Conservation (phyloP, 306 rosid species). For the Medicago arabica region DNA sequence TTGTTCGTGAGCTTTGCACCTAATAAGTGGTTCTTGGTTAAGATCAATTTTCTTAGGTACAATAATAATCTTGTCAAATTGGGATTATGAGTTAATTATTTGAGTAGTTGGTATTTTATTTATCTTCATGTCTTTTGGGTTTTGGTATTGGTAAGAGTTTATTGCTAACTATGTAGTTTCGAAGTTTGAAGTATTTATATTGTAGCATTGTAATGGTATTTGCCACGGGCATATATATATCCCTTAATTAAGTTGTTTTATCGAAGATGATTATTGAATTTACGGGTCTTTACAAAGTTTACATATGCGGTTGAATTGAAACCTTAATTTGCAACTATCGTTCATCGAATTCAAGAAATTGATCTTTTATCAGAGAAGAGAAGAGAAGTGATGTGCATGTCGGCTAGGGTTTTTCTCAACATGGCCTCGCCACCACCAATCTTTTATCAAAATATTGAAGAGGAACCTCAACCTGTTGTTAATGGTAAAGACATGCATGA, state of each 20-base stretch:
- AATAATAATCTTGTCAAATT: conserved; percentile 35
- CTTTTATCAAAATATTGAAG: too few species aligned
- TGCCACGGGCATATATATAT: conserved; percentile 36
- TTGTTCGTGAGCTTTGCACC: conserved; percentile 84
- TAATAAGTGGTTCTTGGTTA: conserved; percentile 14
- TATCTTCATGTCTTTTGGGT: conserved; percentile 28
- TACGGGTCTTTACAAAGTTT: neutral
- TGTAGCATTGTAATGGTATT: conserved; percentile 33
- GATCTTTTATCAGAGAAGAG: too few species aligned
- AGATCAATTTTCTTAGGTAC: conserved; percentile 23
- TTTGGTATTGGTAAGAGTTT: conserved; percentile 39
- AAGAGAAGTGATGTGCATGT: too few species aligned
- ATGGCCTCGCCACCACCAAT: too few species aligned
- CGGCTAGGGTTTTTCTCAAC: too few species aligned
- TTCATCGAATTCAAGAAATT: too few species aligned
- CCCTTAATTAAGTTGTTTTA: conserved; percentile 3
- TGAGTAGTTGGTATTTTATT: conserved; percentile 12
- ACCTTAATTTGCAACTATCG: too few species aligned
- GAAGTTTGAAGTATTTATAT: conserved; percentile 19
- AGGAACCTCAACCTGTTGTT: too few species aligned
- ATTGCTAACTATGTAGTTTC: conserved; percentile 43
- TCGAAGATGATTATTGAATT: neutral
- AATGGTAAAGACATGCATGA: too few species aligned
- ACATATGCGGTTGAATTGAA: too few species aligned
- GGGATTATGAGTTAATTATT: conserved; percentile 27